Base-by-base conservation (phyloP, 1,284 basidiomycete species). In the Puccinia novopanici region DNA sequence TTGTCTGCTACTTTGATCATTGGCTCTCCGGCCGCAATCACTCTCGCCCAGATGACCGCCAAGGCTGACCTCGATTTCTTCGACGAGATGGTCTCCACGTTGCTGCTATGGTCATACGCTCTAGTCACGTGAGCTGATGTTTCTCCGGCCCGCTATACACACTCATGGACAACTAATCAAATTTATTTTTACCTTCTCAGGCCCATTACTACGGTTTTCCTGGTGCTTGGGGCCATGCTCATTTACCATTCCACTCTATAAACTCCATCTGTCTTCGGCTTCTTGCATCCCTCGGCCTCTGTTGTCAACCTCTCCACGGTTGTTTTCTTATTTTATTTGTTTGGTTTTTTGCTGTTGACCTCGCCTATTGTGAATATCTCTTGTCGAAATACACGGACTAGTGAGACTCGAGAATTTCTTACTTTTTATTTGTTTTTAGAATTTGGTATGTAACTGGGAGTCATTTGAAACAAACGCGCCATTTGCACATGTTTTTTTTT, bases 41-140 rank as follows among this genome's bases (percentile, higher is more conserved):
- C 84, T 5, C 81, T 85, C 17, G 83, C 83, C 0, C 83, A 84
- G 42, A 83, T 85, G 37, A 78, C 82, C 1, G 13, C 81, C 59
- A 77, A 68, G 63, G 37, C 61, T 0, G 34, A 65, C 30, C n/a
- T 42, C 24, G 75, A 77, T 42, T 77, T 52, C 52, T 52, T 71
- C 2, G 75, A 77, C 50, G 61, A 65, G 34, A 68, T 77, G 45
- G 42, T 77, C 50, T 77, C 75, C 24, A 40, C 42, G 24, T 42
- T 77, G 24, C 52, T 77, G n/a, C 37, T 68, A 19, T 77, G 75
- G 75, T 77, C 75, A 42, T 77, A 65, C 37, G 22, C 61, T 17
- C 24, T 68, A 12, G 48, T 37, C 37, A 77, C 75, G 75, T 77
- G 34, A 77, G 75, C 55, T 22, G 3, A 34, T 3, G 72, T 2